Evolutionary conservation across 306 rosid genomes (phyloP), one percentile per base, ranked within the genome.

Genomic region (Urtica urens): DNA sequence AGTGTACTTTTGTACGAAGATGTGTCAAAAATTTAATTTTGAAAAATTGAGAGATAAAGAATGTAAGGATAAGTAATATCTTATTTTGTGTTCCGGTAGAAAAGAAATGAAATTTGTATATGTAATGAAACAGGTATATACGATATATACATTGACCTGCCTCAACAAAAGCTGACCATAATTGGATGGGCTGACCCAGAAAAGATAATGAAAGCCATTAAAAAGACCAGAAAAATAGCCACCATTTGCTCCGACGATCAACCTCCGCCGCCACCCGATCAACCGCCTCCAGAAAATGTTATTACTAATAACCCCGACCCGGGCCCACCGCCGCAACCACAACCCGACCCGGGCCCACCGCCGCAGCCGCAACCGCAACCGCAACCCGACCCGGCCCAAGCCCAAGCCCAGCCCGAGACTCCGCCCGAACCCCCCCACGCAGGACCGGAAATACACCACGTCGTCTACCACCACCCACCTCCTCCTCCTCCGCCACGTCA

Each of bases 141-240:
- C 51, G 83, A 90, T 69, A 56, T 81, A 33, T 65, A 61, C 55
- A 63, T 90, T 13, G 93, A 90, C 61, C 55, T 79, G 29, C 70
- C 71, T 17, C 74, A 70, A 52, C 95, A 90, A 22, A 81, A 74
- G 59, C 12, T 90, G 49, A 79, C 82, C 10, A 58, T 90, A 41
- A 63, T 79, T 14, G 92, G 99, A 60, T 75, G 92, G 99, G 95
- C 92, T 3, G 94, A 85, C 38, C 92, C 82, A 29, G 94, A 92
- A 41, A 74, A 41, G 41, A 72, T 85, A 23, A 58, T 82, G 58
- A 92, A 71, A 60, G 95, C 99, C 49, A 79, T 90, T 25, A 86
- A 61, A 60, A 90, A 76, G 70, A 75, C 94, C 23, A 85, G 74
- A 72, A 90, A 81, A 75, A 68, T 56, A 22, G 95, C 81, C 55